Percentiles rank a stretch among this genome's conserved stretches.
phyloP scores from a whole-genome alignment of 2,329 filamentous ascomycete genomes.

The Aspergillus sp. region DNA sequence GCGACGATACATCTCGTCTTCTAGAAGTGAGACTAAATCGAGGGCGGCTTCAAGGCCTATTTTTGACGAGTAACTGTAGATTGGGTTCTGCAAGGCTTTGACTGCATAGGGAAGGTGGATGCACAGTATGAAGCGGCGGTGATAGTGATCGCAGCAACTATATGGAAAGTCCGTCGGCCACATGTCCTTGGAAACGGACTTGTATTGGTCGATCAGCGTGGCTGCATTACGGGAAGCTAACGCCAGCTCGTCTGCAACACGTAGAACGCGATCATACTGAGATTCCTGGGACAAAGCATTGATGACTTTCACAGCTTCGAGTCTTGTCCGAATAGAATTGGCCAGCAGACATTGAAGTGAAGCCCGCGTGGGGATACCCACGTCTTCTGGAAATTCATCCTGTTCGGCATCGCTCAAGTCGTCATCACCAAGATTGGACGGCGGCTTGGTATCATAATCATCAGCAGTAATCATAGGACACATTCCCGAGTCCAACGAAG shows the following conservation, averaged over 20 bases:
- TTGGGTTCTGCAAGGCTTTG: constrained; percentile 13
- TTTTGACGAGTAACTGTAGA: constrained; percentile 22
- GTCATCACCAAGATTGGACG: constrained; percentile 13
- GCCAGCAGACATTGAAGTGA: constrained; percentile 7
- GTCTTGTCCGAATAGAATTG: constrained; percentile 8
- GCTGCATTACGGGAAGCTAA: constrained; percentile 6
- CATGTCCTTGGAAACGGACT: not conserved
- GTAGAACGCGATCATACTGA: constrained; percentile 16
- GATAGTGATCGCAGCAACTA: constrained; percentile 15
- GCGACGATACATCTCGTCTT: constrained; percentile 17
- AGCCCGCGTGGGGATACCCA: too few relatives aligned
- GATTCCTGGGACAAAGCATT: constrained; percentile 17
- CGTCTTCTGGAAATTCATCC: too few relatives aligned
- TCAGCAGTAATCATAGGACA: constrained; percentile 5
- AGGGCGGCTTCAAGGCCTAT: constrained; percentile 20
- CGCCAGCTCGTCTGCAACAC: constrained; percentile 10
- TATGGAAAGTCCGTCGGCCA: constrained; percentile 5
- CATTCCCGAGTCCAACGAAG: constrained; percentile 8
- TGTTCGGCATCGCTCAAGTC: too few relatives aligned
- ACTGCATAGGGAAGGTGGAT: constrained; percentile 20
- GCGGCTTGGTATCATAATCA: constrained; percentile 10
- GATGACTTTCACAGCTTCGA: constrained; percentile 9
- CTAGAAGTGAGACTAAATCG: constrained; percentile 19
- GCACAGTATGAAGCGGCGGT: constrained; percentile 15
- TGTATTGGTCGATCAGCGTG: not conserved